Evolutionary conservation across 495 filamentous ascomycete species (phyloP).

Genomic region (Daldinia caldariorum): DNA sequence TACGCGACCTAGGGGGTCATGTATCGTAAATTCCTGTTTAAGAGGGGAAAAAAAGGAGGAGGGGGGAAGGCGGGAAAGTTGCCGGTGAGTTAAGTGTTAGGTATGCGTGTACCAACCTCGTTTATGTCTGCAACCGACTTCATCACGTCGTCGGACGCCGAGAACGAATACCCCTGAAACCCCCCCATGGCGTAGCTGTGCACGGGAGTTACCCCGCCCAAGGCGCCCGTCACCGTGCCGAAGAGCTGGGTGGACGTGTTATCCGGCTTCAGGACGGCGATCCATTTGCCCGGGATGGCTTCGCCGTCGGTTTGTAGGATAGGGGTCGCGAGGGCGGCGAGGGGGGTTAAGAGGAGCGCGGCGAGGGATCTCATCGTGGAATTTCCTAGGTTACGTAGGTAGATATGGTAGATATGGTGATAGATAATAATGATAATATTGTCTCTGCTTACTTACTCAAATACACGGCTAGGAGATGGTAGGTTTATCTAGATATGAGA

Average conservation of each 20-base stretch:
- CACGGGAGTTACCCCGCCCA: constrained; percentile 43
- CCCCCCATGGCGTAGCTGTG: constrained; percentile 52
- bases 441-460: too few species aligned
- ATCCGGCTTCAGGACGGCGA: constrained; percentile 63
- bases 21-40: too few species aligned
- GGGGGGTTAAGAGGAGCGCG: constrained; percentile 29
- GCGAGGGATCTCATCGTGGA: constrained; percentile 44
- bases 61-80: too few species aligned
- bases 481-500: too few species aligned
- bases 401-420: too few species aligned
- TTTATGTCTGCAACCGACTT: constrained; percentile 53
- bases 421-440: too few species aligned
- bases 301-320: constrained; percentile 48
- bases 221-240: constrained; percentile 35
- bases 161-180: constrained; percentile 56
- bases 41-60: background rate
- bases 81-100: background rate
- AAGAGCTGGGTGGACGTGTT: constrained; percentile 30
- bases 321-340: constrained; percentile 45
- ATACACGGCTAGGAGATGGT: background rate
- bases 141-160: constrained; percentile 49
- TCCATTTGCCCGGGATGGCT: constrained; percentile 62
- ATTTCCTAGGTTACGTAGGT: background rate
- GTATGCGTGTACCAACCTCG: constrained; percentile 41
- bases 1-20: constrained; percentile 34